phyloP scores from a whole-genome alignment of 129 eudicot species.

The Sambucus nigra region DNA sequence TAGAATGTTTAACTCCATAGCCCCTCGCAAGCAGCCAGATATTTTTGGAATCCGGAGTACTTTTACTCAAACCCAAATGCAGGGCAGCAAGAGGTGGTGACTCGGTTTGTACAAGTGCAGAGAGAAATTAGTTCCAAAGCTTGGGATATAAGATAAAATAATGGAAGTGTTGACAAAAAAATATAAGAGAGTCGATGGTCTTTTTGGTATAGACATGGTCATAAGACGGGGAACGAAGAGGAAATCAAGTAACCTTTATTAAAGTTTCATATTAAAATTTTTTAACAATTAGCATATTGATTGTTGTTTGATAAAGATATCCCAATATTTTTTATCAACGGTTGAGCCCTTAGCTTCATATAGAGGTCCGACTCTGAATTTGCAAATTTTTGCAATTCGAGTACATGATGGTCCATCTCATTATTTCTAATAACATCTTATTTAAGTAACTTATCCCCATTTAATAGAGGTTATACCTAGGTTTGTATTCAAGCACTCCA shows the following conservation, averaged over 20 bases:
- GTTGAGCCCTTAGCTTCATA: no score
- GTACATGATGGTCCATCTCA: no score
- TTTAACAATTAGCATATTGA: no score
- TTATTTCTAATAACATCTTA: no score
- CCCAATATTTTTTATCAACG: no score
- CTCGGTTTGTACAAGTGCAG: background rate
- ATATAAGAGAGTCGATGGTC: background rate
- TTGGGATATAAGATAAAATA: background rate
- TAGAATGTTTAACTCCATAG: constrained; percentile 13
- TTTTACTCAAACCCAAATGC: background rate
- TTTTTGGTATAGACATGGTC: background rate
- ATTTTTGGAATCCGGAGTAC: constrained; percentile 5
- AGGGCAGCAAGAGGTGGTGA: background rate
- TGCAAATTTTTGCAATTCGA: no score
- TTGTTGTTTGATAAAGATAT: no score
- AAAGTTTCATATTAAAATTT: no score
- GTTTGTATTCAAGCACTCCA: no score
- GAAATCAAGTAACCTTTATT: background rate
- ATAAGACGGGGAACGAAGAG: background rate
- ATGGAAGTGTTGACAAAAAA: background rate
- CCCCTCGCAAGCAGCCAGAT: background rate
- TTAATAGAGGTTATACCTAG: no score
- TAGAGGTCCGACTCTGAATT: no score
- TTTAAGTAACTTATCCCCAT: no score
- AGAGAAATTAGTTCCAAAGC: background rate